phyloP scores from a whole-genome alignment of 23 red algal genomes.

The Gracilaria vermiculophylla region DNA sequence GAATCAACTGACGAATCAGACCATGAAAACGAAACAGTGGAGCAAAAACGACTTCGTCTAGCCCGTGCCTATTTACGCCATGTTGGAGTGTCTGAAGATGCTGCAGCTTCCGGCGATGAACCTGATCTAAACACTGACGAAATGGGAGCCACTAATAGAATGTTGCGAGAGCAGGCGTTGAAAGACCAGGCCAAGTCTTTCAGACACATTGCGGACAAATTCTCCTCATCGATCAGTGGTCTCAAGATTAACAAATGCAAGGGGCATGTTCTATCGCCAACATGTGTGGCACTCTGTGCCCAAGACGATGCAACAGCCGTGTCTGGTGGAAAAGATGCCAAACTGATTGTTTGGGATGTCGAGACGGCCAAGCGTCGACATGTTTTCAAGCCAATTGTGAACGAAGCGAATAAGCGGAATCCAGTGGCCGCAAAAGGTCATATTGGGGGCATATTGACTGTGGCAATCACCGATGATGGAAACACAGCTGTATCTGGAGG shows the following conservation, averaged over 20 bases:
- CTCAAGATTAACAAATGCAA: conserved; percentile 5
- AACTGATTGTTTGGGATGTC: conserved; percentile 71
- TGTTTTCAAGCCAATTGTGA: conserved; percentile 14
- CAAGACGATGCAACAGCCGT: conserved; percentile 36
- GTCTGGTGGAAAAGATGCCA: conserved; percentile 71
- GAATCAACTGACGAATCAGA: conserved; percentile 10
- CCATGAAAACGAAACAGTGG: conserved; percentile 47
- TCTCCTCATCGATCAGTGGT: neutral
- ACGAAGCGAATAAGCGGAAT: conserved; percentile 3
- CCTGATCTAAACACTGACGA: neutral
- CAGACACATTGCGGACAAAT: conserved; percentile 27
- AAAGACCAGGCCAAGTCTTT: conserved; percentile 10
- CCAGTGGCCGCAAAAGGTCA: conserved; percentile 50
- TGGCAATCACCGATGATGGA: conserved; percentile 66
- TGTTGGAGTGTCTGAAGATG: conserved; percentile 56
- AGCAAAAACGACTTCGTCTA: conserved; percentile 52
- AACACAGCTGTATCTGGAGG: conserved; percentile 42
- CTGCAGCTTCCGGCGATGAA: conserved; percentile 29
- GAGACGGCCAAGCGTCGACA: conserved; percentile 42
- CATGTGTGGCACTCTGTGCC: conserved; percentile 32
- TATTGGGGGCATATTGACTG: conserved; percentile 42
- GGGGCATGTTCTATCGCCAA: conserved; percentile 50
- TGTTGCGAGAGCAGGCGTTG: conserved; percentile 36
- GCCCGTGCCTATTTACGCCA: conserved; percentile 58
- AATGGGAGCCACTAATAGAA: neutral